A percentile compares a stretch with the other conserved stretches of the same genome.
These are phyloP conservation scores for Rubroshorea leprosula DNA, from an alignment of 345 rosid species.

Conservation along the genomic window DNA sequence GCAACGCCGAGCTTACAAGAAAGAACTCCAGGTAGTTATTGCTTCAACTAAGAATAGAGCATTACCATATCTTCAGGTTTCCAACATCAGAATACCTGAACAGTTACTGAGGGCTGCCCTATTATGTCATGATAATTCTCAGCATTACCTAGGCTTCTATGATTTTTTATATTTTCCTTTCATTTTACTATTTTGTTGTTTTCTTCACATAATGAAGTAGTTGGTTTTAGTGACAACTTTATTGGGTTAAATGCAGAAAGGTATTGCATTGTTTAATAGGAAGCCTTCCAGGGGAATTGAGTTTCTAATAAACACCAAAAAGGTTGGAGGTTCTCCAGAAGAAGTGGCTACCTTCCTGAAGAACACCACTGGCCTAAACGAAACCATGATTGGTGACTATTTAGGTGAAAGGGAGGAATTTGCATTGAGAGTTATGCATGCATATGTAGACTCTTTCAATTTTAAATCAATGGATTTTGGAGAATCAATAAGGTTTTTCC, in stretches of 20 bases:
- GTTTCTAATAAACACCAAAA: conserved; percentile 65
- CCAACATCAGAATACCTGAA: neutral
- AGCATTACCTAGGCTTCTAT: conserved; percentile 9
- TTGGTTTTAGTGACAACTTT: conserved; percentile 23
- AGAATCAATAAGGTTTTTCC: conserved; percentile 85
- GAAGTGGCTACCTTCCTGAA: conserved; percentile 80
- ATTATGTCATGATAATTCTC: neutral
- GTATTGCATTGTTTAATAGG: conserved; percentile 72
- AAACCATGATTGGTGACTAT: conserved; percentile 89
- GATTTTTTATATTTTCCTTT: neutral
- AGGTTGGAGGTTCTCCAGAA: conserved; percentile 70
- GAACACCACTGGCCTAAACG: conserved; percentile 63
- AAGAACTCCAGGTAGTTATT: conserved; percentile 78
- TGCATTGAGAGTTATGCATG: conserved; percentile 89
- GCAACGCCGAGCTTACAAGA: conserved; percentile 85
- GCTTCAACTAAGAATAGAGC: conserved; percentile 9
- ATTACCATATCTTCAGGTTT: conserved; percentile 2
- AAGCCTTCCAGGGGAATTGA: conserved; percentile 92
- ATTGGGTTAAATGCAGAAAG: conserved; percentile 67
- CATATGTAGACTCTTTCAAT: conserved; percentile 87
- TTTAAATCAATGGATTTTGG: conserved; percentile 84
- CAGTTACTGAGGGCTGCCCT: conserved; percentile 2
- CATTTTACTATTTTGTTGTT: neutral
- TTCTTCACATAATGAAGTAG: neutral
- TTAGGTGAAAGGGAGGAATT: conserved; percentile 96